Base-by-base conservation (phyloP, 1,284 basidiomycete species). In the Volvariella surrecta region DNA sequence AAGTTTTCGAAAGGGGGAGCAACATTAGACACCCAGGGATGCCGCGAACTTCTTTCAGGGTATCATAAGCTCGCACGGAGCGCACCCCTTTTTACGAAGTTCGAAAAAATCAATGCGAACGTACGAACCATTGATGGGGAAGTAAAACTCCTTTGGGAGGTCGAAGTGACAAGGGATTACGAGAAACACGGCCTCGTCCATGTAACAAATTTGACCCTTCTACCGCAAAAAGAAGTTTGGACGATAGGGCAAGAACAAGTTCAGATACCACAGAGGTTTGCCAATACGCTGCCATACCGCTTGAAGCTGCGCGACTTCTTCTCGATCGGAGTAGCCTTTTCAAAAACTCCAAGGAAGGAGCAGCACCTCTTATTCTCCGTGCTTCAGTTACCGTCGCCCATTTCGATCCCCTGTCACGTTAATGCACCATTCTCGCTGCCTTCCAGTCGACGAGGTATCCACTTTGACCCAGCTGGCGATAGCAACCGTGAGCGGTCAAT, bases 61-160 rank as follows among this genome's bases (percentile, higher is more conserved):
- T 64, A 63, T 39, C 40, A 48, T 13, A 17, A 28, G 1, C 39
- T 50, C 6, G 61, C 60, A 2, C 31, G 50, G 13, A 52, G 61
- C 37, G 61, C 53, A 39, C 43, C 64, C 10, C 45, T 67, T 2
- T 67, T 67, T 45, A 62, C 61, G 3, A 39, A 41, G 17, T 45
- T 65, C 13, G 32, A 40, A 3, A 6, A 11, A 6, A 28, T 28
- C 24, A 11, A 28, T 28, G 24, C 24, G 6, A 6, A 28, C 11
- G 24, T 28, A 6, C 11, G 6, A 11, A 11, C 11, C 6, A 6
- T 6, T 6, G 24, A 7, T 4, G 34, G 34, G 18, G 13, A 4
- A 35, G 18, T 15, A 6, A 19, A 16, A 15, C 15, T 15, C 7
- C n/a, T 15, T 15, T 19, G 34, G 34, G 34, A 35, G 8, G 18